Percentiles rank a stretch among this genome's conserved stretches.
These are phyloP conservation scores for Mucor saturninus DNA, from an alignment of 371 early-diverging fungal species.

Conservation along the genomic window DNA sequence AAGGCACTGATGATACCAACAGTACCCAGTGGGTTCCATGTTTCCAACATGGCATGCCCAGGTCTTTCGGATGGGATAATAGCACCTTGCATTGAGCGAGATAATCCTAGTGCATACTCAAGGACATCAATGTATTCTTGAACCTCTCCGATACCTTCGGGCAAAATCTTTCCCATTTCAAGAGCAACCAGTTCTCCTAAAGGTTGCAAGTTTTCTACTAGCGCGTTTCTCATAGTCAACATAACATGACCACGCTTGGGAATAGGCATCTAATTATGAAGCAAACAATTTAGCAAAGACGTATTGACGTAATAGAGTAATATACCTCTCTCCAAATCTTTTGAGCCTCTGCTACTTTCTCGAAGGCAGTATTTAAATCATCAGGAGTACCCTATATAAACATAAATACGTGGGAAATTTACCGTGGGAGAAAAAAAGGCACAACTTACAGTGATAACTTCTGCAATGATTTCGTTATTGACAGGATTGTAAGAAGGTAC, in stretches of 20 bases:
- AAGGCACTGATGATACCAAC: constrained; percentile 97
- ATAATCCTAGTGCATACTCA: constrained; percentile 92
- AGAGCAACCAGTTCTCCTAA: constrained; percentile 87
- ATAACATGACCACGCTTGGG: constrained; percentile 94
- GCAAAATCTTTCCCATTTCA: constrained; percentile 96
- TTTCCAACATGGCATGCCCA: constrained; percentile 95
- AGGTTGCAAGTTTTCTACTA: constrained; percentile 74
- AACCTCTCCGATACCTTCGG: constrained; percentile 97
- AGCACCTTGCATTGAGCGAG: constrained; percentile 85
- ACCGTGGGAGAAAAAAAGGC: constrained; percentile 13
- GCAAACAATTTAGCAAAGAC: background rate
- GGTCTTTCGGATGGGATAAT: constrained; percentile 94
- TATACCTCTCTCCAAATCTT: constrained; percentile 71
- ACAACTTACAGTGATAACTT: constrained; percentile 73
- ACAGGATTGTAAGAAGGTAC: constrained; percentile 86
- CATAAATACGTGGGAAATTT: constrained; percentile 11
- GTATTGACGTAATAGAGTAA: background rate
- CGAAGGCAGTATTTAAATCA: constrained; percentile 56
- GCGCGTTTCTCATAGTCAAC: constrained; percentile 89
- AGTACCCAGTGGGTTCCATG: constrained; percentile 94
- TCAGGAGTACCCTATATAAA: constrained; percentile 42
- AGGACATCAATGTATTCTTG: constrained; percentile 97
- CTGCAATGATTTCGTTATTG: constrained; percentile 86
- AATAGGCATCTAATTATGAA: constrained; percentile 69
- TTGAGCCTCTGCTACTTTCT: constrained; percentile 67